Percentiles rank a stretch among this genome's conserved stretches.
Conservation (phyloP, 1,139 yeast species). For the Eremothecium gossypii region DNA sequence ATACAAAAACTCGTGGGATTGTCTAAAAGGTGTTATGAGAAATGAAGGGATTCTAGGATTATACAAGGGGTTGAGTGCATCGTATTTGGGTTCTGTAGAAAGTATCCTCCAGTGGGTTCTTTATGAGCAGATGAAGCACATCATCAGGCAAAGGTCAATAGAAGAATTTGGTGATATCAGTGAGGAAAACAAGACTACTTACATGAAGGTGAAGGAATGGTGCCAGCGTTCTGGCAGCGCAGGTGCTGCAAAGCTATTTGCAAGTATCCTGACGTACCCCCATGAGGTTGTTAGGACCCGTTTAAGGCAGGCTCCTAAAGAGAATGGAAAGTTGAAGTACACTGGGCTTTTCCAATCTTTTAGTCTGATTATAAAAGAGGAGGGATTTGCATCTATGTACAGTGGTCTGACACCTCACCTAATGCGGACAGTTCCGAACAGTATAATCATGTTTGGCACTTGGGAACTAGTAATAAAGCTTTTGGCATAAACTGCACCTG, state of each 20-base stretch:
- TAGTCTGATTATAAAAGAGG: conserved; percentile 72
- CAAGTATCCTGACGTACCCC: conserved; percentile 89
- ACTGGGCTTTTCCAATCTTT: conserved; percentile 87
- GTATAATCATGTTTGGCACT: conserved; percentile 97
- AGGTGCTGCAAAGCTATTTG: conserved; percentile 89
- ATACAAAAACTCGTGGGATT: conserved; percentile 81
- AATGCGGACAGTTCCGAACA: conserved; percentile 93
- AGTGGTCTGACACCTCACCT: conserved; percentile 97
- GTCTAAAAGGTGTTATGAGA: conserved; percentile 57
- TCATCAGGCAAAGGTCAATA: conserved; percentile 52
- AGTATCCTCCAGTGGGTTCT: conserved; percentile 94
- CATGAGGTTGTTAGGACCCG: conserved; percentile 97
- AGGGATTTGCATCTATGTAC: conserved; percentile 87
- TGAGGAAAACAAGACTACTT: conserved; percentile 42
- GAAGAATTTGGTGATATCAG: conserved; percentile 31
- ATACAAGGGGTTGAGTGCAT: conserved; percentile 85
- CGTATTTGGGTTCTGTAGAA: conserved; percentile 89
- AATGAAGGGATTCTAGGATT: conserved; percentile 75
- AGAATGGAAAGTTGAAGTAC: conserved; percentile 75
- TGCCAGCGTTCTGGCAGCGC: conserved; percentile 96
- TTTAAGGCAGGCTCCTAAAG: conserved; percentile 85
- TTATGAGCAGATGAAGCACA: conserved; percentile 84
- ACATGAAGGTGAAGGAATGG: conserved; percentile 78
- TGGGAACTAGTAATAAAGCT: conserved; percentile 88
- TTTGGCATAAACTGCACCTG: conserved; percentile 35